These are phyloP conservation scores for Russula sp. DNA, from an alignment of 768 basidiomycete genomes.

Conservation along the genomic window DNA sequence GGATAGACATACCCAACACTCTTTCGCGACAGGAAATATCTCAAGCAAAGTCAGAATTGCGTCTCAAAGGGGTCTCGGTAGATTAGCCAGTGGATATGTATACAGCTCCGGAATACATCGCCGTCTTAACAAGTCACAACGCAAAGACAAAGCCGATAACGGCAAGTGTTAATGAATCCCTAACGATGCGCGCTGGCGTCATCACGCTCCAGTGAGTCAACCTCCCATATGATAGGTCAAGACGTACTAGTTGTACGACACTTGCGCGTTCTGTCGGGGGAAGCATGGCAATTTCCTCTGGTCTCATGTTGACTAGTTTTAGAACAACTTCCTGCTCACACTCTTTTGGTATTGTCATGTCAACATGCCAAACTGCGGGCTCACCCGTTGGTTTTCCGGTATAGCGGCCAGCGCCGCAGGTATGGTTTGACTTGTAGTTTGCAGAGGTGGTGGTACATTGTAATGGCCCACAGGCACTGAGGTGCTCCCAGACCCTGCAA, in stretches of 20 bases:
- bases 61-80: conserved; percentile 19
- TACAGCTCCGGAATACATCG: conserved; percentile 10
- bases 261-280: conserved; percentile 67
- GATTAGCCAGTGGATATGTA: conserved; percentile 18
- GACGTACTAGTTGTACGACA: conserved; percentile 73
- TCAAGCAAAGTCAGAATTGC: conserved; percentile 21
- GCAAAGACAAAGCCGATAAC: not conserved
- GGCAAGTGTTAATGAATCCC: conserved; percentile 11
- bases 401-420: conserved; percentile 51
- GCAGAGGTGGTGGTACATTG: conserved; percentile 10
- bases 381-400: conserved; percentile 63
- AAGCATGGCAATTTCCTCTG: conserved; percentile 72
- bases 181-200: conserved; percentile 17
- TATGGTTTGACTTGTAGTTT: conserved; percentile 25
- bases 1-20: not conserved
- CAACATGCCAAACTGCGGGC: conserved; percentile 9
- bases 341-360: conserved; percentile 8
- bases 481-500: not conserved
- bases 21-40: conserved; percentile 15
- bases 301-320: conserved; percentile 74
- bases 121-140: not conserved
- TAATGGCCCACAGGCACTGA: conserved; percentile 1
- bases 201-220: not conserved
- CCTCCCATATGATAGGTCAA: not conserved
- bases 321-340: conserved; percentile 57